phyloP scores from a whole-genome alignment of 352 stramenopile species.

The Phytophthora boehmeriae region DNA sequence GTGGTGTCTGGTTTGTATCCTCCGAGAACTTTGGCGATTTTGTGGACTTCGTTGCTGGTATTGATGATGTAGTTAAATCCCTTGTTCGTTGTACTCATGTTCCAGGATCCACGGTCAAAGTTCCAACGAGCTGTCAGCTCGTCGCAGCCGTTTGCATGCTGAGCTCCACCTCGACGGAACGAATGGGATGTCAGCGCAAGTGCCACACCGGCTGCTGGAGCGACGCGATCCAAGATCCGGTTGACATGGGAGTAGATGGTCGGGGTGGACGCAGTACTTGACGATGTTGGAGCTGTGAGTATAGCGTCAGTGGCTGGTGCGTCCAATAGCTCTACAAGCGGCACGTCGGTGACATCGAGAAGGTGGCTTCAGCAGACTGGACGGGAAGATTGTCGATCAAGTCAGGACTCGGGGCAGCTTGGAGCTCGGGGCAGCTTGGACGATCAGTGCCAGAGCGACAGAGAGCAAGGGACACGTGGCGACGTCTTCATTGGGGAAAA shows the following conservation, averaged over 20 bases:
- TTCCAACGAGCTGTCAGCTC: too few species aligned
- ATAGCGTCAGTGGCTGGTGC: background rate
- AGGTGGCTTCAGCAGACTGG: too few species aligned
- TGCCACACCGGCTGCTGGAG: conserved; percentile 2
- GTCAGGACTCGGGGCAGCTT: too few species aligned
- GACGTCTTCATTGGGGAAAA: too few species aligned
- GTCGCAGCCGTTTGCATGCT: background rate
- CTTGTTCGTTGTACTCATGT: too few species aligned
- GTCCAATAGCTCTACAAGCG: background rate
- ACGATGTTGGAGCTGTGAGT: background rate
- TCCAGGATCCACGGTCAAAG: too few species aligned
- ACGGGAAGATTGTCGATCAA: too few species aligned
- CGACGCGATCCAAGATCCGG: conserved; percentile 19
- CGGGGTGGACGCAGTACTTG: background rate
- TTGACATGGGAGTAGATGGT: conserved; percentile 35
- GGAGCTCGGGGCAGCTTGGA: too few species aligned
- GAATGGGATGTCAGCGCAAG: background rate
- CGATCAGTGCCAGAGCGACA: too few species aligned
- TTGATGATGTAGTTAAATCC: background rate
- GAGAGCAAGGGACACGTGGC: too few species aligned
- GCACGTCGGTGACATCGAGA: background rate
- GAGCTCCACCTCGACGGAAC: background rate
- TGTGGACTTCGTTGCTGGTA: background rate
- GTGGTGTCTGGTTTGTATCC: too few species aligned
- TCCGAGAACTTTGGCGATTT: too few species aligned